These are phyloP conservation scores for Silene latifolia DNA, from an alignment of 148 eudicot species.

Conservation along the genomic window DNA sequence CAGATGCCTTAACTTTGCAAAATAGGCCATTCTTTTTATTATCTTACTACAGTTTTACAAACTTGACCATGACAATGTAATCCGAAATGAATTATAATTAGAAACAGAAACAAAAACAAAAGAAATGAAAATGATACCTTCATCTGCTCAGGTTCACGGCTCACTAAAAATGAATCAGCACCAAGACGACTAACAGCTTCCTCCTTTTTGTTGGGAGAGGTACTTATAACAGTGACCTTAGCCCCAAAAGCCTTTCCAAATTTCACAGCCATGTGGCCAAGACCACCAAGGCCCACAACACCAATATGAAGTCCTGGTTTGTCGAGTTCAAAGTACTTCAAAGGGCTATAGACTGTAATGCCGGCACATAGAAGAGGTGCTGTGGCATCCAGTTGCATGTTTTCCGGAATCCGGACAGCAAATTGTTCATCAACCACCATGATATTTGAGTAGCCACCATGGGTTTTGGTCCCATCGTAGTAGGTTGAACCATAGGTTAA, in stretches of 20 bases:
- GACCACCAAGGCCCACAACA: slow-evolving; percentile 29
- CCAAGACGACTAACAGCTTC: slow-evolving; percentile 24
- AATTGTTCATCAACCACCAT: slow-evolving; percentile 31
- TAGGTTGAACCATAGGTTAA: slow-evolving; percentile 21
- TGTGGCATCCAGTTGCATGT: slow-evolving; percentile 21
- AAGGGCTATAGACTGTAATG: slow-evolving; percentile 20
- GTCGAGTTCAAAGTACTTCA: slow-evolving; percentile 8
- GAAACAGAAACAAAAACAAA: background rate
- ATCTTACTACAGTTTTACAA: too few species aligned
- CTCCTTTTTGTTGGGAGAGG: slow-evolving; percentile 23
- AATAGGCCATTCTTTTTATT: too few species aligned
- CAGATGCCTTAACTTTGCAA: background rate
- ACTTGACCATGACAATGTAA: too few species aligned
- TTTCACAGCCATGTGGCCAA: slow-evolving; percentile 33
- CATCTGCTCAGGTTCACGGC: slow-evolving; percentile 23
- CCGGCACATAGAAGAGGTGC: slow-evolving; percentile 19
- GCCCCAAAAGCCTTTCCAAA: slow-evolving; percentile 21
- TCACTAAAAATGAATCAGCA: slow-evolving; percentile 19
- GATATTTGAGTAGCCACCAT: slow-evolving; percentile 33
- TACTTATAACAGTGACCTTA: slow-evolving; percentile 23
- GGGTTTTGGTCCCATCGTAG: slow-evolving; percentile 29
- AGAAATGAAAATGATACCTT: slow-evolving; percentile 20
- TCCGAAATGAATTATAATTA: too few species aligned
- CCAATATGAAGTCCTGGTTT: slow-evolving; percentile 20
- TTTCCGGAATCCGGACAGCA: slow-evolving; percentile 17